These are phyloP conservation scores for Lodderomyces margitis DNA, from an alignment of 1,139 yeast genomes.

Conservation along the genomic window DNA sequence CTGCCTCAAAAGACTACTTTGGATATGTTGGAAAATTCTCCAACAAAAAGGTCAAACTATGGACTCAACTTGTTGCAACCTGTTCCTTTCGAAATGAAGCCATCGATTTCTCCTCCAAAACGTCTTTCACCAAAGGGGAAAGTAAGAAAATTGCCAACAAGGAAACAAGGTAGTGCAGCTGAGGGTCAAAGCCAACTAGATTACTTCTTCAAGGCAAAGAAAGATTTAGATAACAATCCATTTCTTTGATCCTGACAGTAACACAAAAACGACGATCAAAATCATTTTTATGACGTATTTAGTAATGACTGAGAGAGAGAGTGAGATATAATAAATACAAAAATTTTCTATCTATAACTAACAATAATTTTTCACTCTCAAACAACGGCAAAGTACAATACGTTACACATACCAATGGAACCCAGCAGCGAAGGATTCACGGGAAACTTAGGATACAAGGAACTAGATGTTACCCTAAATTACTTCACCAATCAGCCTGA, in stretches of 20 bases:
- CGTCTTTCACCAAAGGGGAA: not conserved
- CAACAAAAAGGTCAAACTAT: conserved; percentile 5
- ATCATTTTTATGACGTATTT: not conserved
- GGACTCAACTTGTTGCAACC: not conserved
- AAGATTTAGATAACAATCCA: not conserved
- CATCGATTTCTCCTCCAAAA: conserved; percentile 1
- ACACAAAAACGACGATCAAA: not conserved
- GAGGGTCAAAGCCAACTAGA: conserved; percentile 3
- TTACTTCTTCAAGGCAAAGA: not conserved
- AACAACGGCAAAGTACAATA: not conserved
- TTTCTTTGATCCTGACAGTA: conserved; percentile 1
- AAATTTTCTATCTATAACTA: too few species aligned
- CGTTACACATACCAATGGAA: too few species aligned
- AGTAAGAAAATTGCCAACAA: conserved; percentile 1
- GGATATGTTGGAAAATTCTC: conserved; percentile 11
- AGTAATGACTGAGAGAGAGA: too few species aligned
- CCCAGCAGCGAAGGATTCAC: conserved; percentile 3
- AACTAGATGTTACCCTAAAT: conserved; percentile 68
- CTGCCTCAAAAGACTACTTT: conserved; percentile 13
- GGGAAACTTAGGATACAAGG: conserved; percentile 39
- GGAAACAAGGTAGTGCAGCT: not conserved
- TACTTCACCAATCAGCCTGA: conserved; percentile 82
- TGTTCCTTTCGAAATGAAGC: conserved; percentile 3
- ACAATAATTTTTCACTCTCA: not conserved
- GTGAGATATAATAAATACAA: too few species aligned